Evolutionary conservation across 129 eudicot genomes (phyloP), one percentile per base, ranked within the genome.

Genomic region (Helianthus tuberosus): DNA sequence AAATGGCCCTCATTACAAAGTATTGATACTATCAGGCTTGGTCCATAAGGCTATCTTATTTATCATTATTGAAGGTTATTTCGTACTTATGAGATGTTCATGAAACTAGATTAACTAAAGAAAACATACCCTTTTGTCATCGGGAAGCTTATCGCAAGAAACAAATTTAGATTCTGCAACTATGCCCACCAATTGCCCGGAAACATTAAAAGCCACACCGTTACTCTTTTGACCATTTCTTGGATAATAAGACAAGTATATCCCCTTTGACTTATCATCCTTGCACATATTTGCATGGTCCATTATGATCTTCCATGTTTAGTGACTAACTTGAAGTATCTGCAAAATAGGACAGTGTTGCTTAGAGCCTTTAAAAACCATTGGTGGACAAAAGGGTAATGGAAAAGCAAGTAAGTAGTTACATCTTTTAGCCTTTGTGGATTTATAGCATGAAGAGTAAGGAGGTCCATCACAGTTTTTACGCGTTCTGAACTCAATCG

Each of bases 381-480:
- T 38, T 38, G 47, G 73, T 15, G 61, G 9, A 13, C 46, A 23
- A 3, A 44, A 11, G 27, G 52, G 62, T 17, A 47, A n/a, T 11
- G 75, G 48, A 25, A 15, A 38, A 72, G 27, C 23, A 49, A 74
- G 77, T 64, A 10, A 66, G 13, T 1, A 49, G 3, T 59, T 80
- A 80, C 84, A 8, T 80, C 46, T 73, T 68, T 66, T 39, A 80
- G 84, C 60, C 71, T 68, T 16, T 62, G n/a, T 6, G 84, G 80
- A 70, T 80, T 74, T 11, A 80, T 74, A 25, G 79, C 70, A 62
- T 47, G 36, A 11, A 59, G 32, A 41, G 79, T 41, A 54, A 54
- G 76, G 57, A 80, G 72, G 58, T 80, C 80, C 84, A 50, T 80
- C 44, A 80, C 84, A 15, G 75, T 61, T 16, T 50, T 74, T 69